Evolutionary conservation across 2,329 filamentous ascomycete species (phyloP).

Genomic region (Phialophora expanda): DNA sequence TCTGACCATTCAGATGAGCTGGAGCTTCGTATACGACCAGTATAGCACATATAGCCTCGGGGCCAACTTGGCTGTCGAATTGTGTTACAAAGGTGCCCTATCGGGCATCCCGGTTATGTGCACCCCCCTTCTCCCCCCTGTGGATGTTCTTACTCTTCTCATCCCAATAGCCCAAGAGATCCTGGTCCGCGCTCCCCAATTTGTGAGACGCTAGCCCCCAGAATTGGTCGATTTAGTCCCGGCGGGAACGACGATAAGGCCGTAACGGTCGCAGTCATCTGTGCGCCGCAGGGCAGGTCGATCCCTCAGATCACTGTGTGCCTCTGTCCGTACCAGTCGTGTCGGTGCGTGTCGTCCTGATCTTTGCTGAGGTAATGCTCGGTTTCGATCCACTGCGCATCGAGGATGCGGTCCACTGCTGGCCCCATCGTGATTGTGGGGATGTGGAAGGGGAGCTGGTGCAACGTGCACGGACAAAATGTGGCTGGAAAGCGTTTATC

Average conservation of each 20-base stretch:
- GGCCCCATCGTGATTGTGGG: constrained; percentile 5
- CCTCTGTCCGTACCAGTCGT: background rate
- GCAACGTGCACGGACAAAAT: background rate
- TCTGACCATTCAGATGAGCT: background rate
- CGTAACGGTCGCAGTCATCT: background rate
- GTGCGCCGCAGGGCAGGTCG: background rate
- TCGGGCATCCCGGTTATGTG: background rate
- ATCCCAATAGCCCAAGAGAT: background rate
- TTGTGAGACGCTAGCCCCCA: background rate
- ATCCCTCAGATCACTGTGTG: background rate
- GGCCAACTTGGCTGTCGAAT: background rate
- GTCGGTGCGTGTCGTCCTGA: background rate
- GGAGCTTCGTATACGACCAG: background rate
- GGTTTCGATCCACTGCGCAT: background rate
- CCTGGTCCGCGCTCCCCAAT: background rate
- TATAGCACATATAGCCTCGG: background rate
- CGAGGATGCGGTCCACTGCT: background rate
- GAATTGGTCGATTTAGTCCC: background rate
- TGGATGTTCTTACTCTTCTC: background rate
- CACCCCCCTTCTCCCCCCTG: background rate
- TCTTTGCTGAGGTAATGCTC: constrained; percentile 13
- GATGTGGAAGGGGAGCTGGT: background rate
- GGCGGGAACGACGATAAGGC: background rate
- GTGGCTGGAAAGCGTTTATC: constrained; percentile 19
- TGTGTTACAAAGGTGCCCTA: background rate